Conservation (phyloP, 768 basidiomycete species). For the Boletus tylopilopsis region DNA sequence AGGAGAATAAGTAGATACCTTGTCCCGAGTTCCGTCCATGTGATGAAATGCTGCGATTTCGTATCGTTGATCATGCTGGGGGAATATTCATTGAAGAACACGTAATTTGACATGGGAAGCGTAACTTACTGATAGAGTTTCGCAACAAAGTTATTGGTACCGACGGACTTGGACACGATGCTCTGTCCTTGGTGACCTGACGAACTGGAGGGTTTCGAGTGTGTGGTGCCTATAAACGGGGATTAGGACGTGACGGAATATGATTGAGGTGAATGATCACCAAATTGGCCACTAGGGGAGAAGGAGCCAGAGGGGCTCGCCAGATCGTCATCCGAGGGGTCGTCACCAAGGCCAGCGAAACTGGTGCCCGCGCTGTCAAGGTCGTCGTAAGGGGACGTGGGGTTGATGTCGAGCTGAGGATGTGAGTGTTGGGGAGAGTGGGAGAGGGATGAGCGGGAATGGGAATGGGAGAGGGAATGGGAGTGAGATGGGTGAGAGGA, state of each 20-base stretch:
- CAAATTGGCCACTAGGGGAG: slow-evolving; percentile 4
- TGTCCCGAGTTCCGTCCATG: slow-evolving; percentile 79
- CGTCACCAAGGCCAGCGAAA: slow-evolving; percentile 19
- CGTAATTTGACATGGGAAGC: not conserved
- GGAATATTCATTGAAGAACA: not conserved
- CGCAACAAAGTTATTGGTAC: slow-evolving; percentile 79
- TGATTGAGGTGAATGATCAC: slow-evolving; percentile 1
- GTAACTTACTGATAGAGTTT: slow-evolving; percentile 77
- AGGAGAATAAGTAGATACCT: slow-evolving; percentile 34
- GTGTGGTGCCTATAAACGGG: slow-evolving; percentile 6
- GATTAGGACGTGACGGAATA: not conserved
- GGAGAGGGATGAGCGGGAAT: slow-evolving; percentile 18
- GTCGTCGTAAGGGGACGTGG: slow-evolving; percentile 51
- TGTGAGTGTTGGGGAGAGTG: slow-evolving; percentile 17
- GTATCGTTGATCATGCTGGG: slow-evolving; percentile 82
- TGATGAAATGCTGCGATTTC: slow-evolving; percentile 74
- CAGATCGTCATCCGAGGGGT: slow-evolving; percentile 26
- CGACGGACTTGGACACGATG: slow-evolving; percentile 61
- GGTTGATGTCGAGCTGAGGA: slow-evolving; percentile 29
- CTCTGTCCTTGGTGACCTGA: slow-evolving; percentile 42
- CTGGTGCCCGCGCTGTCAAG: slow-evolving; percentile 43
- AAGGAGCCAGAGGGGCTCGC: slow-evolving; percentile 17
- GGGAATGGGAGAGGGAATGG: slow-evolving; percentile 13
- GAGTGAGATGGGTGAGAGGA: slow-evolving; percentile 24
- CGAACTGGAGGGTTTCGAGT: slow-evolving; percentile 14